phyloP scores from a whole-genome alignment of 2,329 filamentous ascomycete species.

The Aspergillus glaucus region DNA sequence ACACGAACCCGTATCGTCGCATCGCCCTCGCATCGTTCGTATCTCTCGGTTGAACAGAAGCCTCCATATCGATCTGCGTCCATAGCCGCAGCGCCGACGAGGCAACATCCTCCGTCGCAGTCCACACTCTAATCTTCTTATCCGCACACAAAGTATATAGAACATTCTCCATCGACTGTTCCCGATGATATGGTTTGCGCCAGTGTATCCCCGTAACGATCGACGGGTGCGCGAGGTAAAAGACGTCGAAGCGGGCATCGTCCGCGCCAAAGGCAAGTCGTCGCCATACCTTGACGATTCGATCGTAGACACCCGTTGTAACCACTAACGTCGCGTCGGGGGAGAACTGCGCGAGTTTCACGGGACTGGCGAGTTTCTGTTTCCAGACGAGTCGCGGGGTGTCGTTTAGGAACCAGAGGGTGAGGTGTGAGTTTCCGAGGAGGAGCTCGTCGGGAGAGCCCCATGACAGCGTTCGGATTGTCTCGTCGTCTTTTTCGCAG shows the following conservation, averaged over 20 bases:
- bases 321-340: conserved; percentile 84
- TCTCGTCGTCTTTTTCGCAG: conserved; percentile 39
- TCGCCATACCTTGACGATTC: conserved; percentile 87
- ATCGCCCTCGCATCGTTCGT: conserved; percentile 34
- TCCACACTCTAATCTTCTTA: conserved; percentile 75
- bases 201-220: conserved; percentile 79
- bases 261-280: conserved; percentile 75
- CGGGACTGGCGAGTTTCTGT: conserved; percentile 64
- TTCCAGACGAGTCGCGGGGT: conserved; percentile 58
- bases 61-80: conserved; percentile 69
- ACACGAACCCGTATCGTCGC: conserved; percentile 67
- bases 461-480: conserved; percentile 69
- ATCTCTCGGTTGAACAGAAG: conserved; percentile 58
- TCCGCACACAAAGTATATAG: conserved; percentile 86
- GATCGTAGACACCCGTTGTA: conserved; percentile 69
- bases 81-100: conserved; percentile 71
- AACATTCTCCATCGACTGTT: conserved; percentile 76
- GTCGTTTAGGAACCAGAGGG: conserved; percentile 58
- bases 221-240: conserved; percentile 78
- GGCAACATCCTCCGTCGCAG: conserved; percentile 64
- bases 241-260: conserved; percentile 81
- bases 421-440: conserved; percentile 63
- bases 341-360: conserved; percentile 70
- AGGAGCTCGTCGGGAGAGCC: conserved; percentile 79
- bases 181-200: conserved; percentile 69